phyloP scores from a whole-genome alignment of 1,284 basidiomycete species.

The Schizopora paradoxa region DNA sequence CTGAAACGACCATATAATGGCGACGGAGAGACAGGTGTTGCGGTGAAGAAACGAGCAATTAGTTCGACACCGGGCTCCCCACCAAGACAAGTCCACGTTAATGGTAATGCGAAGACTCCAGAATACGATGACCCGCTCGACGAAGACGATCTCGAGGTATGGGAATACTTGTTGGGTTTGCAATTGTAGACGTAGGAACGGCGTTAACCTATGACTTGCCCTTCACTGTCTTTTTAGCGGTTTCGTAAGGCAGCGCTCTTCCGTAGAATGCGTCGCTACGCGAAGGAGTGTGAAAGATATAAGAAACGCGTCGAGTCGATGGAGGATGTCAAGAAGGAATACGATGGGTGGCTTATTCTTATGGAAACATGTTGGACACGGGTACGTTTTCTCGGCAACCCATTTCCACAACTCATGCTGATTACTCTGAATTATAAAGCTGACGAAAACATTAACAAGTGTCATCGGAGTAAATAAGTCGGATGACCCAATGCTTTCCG shows the following conservation, averaged over 20 bases:
- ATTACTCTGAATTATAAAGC: constrained; percentile 1
- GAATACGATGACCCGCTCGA: constrained; percentile 53
- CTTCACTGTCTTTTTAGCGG: constrained; percentile 34
- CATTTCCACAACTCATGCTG: not conserved
- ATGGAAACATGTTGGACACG: constrained; percentile 14
- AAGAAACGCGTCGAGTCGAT: constrained; percentile 44
- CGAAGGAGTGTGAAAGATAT: constrained; percentile 73
- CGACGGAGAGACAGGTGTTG: constrained; percentile 43
- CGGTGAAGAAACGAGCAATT: constrained; percentile 61
- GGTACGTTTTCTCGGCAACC: constrained; percentile 6
- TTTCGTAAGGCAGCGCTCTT: constrained; percentile 92
- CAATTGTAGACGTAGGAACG: constrained; percentile 17
- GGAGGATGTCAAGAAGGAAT: constrained; percentile 5
- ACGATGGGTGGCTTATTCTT: constrained; percentile 3
- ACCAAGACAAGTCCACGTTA: constrained; percentile 43
- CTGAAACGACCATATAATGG: constrained; percentile 58
- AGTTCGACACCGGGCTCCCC: constrained; percentile 53
- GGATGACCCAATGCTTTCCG: no score
- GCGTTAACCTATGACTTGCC: constrained; percentile 2
- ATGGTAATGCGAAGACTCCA: constrained; percentile 38
- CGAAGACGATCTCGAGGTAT: constrained; percentile 68
- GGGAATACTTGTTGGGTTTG: constrained; percentile 20
- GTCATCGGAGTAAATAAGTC: no score
- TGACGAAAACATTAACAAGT: no score
- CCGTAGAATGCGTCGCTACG: constrained; percentile 87